Conservation (phyloP, 2,329 filamentous ascomycete species). For the Dactylellina haptotyla region DNA sequence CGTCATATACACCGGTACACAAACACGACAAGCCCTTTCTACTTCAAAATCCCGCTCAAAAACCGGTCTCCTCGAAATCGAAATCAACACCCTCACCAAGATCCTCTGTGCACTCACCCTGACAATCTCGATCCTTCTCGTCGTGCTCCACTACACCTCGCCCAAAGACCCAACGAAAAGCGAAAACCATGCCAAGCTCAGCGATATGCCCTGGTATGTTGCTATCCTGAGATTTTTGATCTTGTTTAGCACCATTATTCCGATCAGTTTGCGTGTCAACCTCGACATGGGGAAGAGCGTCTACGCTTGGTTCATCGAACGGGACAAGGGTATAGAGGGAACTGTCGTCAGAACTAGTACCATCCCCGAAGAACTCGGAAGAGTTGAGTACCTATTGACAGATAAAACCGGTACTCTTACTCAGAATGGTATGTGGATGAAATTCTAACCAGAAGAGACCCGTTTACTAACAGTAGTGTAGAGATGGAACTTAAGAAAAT, state of each 20-base stretch:
- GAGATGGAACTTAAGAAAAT: conserved; percentile 99
- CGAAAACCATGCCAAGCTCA: conserved; percentile 58
- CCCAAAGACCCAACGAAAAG: conserved; percentile 41
- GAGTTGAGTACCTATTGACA: conserved; percentile 94
- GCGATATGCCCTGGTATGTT: conserved; percentile 76
- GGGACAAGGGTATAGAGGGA: conserved; percentile 86
- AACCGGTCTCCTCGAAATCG: conserved; percentile 89
- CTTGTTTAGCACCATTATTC: conserved; percentile 98
- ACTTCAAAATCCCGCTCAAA: conserved; percentile 93
- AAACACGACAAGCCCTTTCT: conserved; percentile 92
- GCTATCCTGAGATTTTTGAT: conserved; percentile 98
- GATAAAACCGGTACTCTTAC: conserved; percentile 99
- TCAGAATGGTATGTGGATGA: conserved; percentile 73
- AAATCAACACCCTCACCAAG: conserved; percentile 97
- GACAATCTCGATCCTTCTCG: conserved; percentile 84
- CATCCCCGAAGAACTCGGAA: conserved; percentile 93
- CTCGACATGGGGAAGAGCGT: conserved; percentile 96
- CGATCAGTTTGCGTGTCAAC: conserved; percentile 95
- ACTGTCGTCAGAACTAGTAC: conserved; percentile 96
- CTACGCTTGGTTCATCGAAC: conserved; percentile 94
- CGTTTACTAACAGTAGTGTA: conserved; percentile 58
- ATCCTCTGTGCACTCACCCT: conserved; percentile 91
- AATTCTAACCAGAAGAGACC: too few relatives aligned
- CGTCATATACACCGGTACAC: conserved; percentile 91
- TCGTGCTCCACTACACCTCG: conserved; percentile 71